Evolutionary conservation across 495 filamentous ascomycete genomes (phyloP).

Genomic region (Glonium stellatum): DNA sequence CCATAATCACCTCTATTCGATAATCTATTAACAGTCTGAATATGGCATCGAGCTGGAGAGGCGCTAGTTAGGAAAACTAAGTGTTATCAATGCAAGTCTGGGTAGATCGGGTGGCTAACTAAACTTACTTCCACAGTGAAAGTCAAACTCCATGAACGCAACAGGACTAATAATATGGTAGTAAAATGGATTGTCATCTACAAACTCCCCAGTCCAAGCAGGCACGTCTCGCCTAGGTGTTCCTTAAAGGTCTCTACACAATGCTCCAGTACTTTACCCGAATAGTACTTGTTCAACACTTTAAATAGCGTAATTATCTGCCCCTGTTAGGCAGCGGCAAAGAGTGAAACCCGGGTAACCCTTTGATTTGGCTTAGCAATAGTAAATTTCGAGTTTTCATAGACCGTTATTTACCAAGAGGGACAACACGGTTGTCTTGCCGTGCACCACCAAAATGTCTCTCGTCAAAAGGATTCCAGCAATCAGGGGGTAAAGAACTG

Average conservation of each 20-base stretch:
- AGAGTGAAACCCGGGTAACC: neutral
- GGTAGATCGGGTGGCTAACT: neutral
- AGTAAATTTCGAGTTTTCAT: neutral
- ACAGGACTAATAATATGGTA: constrained; percentile 70
- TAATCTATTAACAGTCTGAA: constrained; percentile 62
- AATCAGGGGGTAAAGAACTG: constrained; percentile 37
- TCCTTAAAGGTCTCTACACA: constrained; percentile 46
- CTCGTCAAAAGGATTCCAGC: constrained; percentile 49
- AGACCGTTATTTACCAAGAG: neutral
- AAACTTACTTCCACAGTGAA: constrained; percentile 53
- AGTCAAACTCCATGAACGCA: constrained; percentile 67
- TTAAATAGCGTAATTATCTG: constrained; percentile 50
- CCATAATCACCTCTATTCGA: constrained; percentile 75
- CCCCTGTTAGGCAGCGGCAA: constrained; percentile 39
- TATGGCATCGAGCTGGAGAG: constrained; percentile 68
- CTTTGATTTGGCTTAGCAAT: neutral
- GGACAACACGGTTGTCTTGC: neutral
- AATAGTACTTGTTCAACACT: constrained; percentile 60
- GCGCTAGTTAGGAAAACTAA: constrained; percentile 63
- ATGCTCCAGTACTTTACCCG: constrained; percentile 43
- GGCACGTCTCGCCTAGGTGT: constrained; percentile 61
- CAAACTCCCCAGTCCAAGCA: constrained; percentile 64
- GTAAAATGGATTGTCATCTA: constrained; percentile 64
- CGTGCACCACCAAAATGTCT: neutral
- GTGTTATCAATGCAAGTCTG: neutral